Conservation (phyloP, 805 yeast species). For the Wickerhamomyces strasburgensis region DNA sequence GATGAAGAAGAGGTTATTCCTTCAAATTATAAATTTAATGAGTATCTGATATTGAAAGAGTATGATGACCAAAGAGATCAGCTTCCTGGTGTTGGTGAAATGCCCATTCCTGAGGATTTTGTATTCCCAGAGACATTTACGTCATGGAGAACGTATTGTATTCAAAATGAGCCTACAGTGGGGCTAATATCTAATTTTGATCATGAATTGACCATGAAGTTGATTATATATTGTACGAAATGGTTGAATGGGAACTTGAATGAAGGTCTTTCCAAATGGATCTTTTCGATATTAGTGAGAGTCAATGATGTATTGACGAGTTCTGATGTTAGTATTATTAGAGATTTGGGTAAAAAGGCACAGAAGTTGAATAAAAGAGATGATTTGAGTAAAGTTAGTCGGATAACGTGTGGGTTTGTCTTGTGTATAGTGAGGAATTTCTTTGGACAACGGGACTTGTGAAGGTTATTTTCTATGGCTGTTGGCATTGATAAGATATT, state of each 20-base stretch:
- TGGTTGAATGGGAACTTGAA: constrained; percentile 19
- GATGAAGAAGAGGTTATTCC: constrained; percentile 3
- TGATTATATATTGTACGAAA: constrained; percentile 20
- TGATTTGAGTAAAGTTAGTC: constrained; percentile 6
- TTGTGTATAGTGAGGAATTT: constrained; percentile 10
- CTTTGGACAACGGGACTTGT: constrained; percentile 20
- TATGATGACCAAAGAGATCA: constrained; percentile 5
- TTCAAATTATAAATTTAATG: neutral
- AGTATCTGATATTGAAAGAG: constrained; percentile 1
- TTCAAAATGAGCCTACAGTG: constrained; percentile 12
- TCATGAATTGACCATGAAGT: constrained; percentile 15
- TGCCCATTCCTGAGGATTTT: constrained; percentile 15
- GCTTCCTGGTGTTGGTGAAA: constrained; percentile 11
- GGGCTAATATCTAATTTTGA: constrained; percentile 18
- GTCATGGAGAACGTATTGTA: constrained; percentile 20
- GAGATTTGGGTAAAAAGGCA: constrained; percentile 20
- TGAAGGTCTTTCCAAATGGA: constrained; percentile 15
- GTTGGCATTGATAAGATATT: neutral
- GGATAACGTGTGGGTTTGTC: constrained; percentile 11
- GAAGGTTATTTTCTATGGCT: neutral
- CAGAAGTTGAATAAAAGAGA: constrained; percentile 7
- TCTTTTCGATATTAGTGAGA: constrained; percentile 14
- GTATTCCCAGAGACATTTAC: constrained; percentile 23
- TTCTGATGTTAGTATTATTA: constrained; percentile 15
- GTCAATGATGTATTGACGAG: constrained; percentile 14